Evolutionary conservation across 768 basidiomycete genomes (phyloP).

Genomic region (Rhodotorula babjevae): DNA sequence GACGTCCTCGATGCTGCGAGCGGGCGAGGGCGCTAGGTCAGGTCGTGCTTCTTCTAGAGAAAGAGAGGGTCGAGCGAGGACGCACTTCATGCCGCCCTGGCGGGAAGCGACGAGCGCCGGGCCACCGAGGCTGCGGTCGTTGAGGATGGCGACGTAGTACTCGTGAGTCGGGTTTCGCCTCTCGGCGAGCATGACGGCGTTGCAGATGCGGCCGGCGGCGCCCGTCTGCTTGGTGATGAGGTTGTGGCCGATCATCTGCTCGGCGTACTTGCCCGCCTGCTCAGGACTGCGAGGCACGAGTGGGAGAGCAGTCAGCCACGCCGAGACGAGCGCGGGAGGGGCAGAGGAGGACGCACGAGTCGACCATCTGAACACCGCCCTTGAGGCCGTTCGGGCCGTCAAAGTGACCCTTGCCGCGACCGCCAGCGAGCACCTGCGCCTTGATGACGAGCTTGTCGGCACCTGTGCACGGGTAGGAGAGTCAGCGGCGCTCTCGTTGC

Average conservation of each 20-base stretch:
- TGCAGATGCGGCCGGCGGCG: slow-evolving; percentile 83
- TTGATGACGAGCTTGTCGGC: slow-evolving; percentile 84
- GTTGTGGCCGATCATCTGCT: slow-evolving; percentile 87
- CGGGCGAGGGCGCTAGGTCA: neutral
- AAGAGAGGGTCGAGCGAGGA: neutral
- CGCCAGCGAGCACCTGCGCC: slow-evolving; percentile 97
- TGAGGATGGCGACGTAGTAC: slow-evolving; percentile 95
- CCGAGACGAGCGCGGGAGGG: no score
- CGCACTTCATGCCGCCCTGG: slow-evolving; percentile 90
- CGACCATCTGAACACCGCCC: slow-evolving; percentile 92
- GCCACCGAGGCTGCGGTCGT: slow-evolving; percentile 81
- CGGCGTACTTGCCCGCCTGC: slow-evolving; percentile 78
- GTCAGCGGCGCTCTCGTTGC: no score
- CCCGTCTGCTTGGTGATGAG: slow-evolving; percentile 99
- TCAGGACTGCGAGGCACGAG: slow-evolving; percentile 58
- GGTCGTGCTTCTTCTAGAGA: neutral
- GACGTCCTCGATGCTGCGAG: slow-evolving; percentile 80
- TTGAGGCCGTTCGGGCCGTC: slow-evolving; percentile 75
- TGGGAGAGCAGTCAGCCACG: no score
- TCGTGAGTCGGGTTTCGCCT: slow-evolving; percentile 88
- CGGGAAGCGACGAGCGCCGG: slow-evolving; percentile 88
- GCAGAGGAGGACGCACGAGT: slow-evolving; percentile 65
- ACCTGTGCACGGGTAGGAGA: slow-evolving; percentile 51
- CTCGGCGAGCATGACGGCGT: slow-evolving; percentile 98
- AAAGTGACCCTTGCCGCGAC: slow-evolving; percentile 95